These are phyloP conservation scores for Cantharellus anzutake DNA, from an alignment of 768 basidiomycete genomes.

Conservation along the genomic window DNA sequence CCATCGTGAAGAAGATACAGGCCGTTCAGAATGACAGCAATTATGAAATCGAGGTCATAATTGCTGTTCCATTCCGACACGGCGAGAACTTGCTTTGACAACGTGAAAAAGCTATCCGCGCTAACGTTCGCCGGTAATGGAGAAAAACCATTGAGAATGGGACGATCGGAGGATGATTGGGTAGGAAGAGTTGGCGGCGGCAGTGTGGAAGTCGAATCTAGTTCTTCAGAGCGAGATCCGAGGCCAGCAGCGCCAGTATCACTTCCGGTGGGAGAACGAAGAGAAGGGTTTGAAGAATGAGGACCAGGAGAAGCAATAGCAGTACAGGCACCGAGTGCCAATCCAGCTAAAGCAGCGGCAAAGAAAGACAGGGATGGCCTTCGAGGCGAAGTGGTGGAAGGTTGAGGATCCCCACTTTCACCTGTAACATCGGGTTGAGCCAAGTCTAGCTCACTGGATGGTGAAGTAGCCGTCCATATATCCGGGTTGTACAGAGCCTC, in stretches of 20 bases:
- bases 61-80: conserved; percentile 25
- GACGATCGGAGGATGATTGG: not conserved
- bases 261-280: not conserved
- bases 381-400: not conserved
- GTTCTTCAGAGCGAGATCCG: conserved; percentile 1
- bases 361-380: conserved; percentile 35
- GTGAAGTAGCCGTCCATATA: conserved; percentile 2
- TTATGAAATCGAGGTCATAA: conserved; percentile 36
- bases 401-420: not conserved
- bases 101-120: conserved; percentile 25
- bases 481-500: conserved; percentile 23
- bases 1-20: conserved; percentile 35
- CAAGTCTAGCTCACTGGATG: conserved; percentile 1
- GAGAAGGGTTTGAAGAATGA: not conserved
- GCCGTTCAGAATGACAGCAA: conserved; percentile 39
- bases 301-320: not conserved
- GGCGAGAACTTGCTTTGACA: conserved; percentile 30
- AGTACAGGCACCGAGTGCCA: conserved; percentile 34
- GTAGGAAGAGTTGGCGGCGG: not conserved
- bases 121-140: not conserved
- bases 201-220: not conserved
- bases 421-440: not conserved
- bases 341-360: conserved; percentile 34
- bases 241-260: not conserved
- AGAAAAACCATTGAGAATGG: not conserved